Evolutionary conservation across 805 yeast genomes (phyloP).

Genomic region (Komagataella populi): DNA sequence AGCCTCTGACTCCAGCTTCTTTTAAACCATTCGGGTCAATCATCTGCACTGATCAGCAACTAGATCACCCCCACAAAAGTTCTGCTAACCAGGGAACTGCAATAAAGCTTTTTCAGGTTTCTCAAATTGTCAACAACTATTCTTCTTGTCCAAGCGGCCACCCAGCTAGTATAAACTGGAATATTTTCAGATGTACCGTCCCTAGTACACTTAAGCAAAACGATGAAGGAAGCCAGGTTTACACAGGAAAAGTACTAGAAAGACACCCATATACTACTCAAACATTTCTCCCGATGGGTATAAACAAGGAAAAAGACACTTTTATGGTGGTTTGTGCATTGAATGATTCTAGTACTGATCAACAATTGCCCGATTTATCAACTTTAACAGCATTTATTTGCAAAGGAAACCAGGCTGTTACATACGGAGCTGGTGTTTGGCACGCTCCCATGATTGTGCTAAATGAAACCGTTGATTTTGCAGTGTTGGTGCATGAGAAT

Average conservation of each 20-base stretch:
- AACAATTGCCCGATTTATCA: conserved; percentile 45
- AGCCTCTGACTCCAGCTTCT: conserved; percentile 47
- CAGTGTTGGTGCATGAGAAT: conserved; percentile 79
- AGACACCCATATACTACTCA: conserved; percentile 86
- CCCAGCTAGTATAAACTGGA: conserved; percentile 56
- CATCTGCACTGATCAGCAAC: conserved; percentile 67
- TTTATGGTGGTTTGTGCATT: conserved; percentile 76
- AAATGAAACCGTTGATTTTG: conserved; percentile 58
- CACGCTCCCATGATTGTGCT: conserved; percentile 94
- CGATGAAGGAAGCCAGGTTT: conserved; percentile 11
- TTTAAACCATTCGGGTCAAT: conserved; percentile 66
- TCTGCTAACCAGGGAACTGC: conserved; percentile 95
- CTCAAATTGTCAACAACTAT: conserved; percentile 48
- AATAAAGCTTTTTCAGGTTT: conserved; percentile 56
- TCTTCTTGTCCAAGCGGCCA: conserved; percentile 27
- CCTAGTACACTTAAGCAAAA: conserved; percentile 37
- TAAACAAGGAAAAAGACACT: conserved; percentile 29
- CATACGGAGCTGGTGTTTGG: conserved; percentile 81
- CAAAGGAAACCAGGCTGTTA: conserved; percentile 76
- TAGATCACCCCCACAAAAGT: conserved; percentile 26
- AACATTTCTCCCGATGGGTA: conserved; percentile 86
- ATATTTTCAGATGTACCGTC: conserved; percentile 70
- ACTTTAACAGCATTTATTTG: conserved; percentile 58
- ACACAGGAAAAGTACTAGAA: conserved; percentile 60
- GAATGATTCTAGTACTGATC: conserved; percentile 22